phyloP scores from a whole-genome alignment of 75 land plant genomes.

The Larix kaempferi region DNA sequence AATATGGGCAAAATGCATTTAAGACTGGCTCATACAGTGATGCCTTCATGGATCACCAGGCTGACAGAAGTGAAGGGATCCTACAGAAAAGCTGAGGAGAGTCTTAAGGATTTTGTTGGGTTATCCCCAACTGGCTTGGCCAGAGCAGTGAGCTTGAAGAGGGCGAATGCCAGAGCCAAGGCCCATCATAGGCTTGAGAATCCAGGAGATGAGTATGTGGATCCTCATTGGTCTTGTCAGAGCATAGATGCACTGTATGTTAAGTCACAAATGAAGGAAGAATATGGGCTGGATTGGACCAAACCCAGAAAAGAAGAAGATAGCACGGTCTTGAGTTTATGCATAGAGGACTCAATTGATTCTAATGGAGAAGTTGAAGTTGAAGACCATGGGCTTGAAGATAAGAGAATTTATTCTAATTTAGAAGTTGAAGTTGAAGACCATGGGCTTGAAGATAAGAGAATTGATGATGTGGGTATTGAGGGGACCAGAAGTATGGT shows the following conservation, averaged over 20 bases:
- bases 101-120: background rate
- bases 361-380: background rate
- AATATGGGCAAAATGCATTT: background rate
- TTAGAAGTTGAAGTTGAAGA: background rate
- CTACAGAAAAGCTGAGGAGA: background rate
- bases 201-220: background rate
- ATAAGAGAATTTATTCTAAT: background rate
- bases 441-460: background rate
- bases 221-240: background rate
- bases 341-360: background rate
- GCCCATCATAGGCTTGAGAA: background rate
- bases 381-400: background rate
- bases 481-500: background rate
- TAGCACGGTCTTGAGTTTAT: background rate
- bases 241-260: conserved; percentile 10
- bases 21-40: background rate
- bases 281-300: background rate
- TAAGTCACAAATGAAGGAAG: conserved; percentile 3
- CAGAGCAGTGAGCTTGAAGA: background rate
- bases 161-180: conserved; percentile 3
- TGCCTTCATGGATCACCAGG: background rate
- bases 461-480: background rate
- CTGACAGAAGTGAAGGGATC: background rate
- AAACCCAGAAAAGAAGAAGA: too few species aligned
- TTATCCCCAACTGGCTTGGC: background rate